Conservation (phyloP, 768 basidiomycete species). For the Lactifluus hygrophoroides region DNA sequence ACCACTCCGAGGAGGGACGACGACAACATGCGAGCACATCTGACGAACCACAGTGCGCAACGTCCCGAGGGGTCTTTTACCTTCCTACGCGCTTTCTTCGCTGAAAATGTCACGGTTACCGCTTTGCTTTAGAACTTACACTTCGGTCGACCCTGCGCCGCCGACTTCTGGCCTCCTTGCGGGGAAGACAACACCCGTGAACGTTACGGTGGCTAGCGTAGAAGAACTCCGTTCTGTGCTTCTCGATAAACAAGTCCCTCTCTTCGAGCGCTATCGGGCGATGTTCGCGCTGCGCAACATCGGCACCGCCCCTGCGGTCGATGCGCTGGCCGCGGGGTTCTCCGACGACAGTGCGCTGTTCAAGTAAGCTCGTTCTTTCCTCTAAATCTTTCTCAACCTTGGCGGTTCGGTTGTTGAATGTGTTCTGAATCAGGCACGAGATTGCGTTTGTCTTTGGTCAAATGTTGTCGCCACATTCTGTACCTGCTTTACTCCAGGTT, state of each 20-base stretch:
- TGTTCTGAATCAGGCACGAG: slow-evolving; percentile 63
- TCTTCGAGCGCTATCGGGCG: slow-evolving; percentile 93
- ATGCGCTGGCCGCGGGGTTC: slow-evolving; percentile 89
- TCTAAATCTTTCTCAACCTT: background rate
- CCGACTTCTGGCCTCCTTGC: slow-evolving; percentile 56
- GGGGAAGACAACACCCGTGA: slow-evolving; percentile 44
- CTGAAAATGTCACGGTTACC: background rate
- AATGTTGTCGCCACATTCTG: slow-evolving; percentile 78
- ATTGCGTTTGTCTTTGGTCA: slow-evolving; percentile 99
- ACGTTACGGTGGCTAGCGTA: slow-evolving; percentile 41
- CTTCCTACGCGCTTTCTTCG: background rate
- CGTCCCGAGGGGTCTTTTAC: too few relatives aligned
- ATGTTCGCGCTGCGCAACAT: slow-evolving; percentile 98
- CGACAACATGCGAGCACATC: slow-evolving; percentile 33
- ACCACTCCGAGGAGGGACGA: slow-evolving; percentile 66
- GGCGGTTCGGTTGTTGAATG: background rate
- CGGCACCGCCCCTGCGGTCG: slow-evolving; percentile 75
- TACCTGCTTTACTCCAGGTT: slow-evolving; percentile 75
- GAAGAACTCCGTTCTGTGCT: slow-evolving; percentile 50
- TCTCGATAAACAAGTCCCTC: slow-evolving; percentile 54
- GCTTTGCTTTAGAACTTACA: slow-evolving; percentile 52
- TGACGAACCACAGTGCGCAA: slow-evolving; percentile 34
- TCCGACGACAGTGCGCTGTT: slow-evolving; percentile 83
- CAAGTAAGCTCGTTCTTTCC: slow-evolving; percentile 51
- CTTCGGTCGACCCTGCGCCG: slow-evolving; percentile 87